These are phyloP conservation scores for Chlamydomonas reinhardtii DNA, from an alignment of 163 green algal species.

Conservation along the genomic window DNA sequence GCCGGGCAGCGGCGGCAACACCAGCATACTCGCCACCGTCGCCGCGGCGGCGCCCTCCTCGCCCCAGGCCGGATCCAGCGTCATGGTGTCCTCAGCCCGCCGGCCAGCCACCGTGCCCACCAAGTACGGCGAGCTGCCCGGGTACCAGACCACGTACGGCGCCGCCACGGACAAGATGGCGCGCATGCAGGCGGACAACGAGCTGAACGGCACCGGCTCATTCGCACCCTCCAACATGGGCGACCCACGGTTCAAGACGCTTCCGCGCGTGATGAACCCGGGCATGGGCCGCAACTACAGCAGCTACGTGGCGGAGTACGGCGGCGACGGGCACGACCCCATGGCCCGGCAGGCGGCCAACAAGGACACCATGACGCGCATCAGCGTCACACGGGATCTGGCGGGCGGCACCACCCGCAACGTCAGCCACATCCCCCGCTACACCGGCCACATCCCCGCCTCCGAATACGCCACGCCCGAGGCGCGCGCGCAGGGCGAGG, in stretches of 20 bases:
- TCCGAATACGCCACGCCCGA: constrained; percentile 29
- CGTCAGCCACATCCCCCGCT: constrained; percentile 61
- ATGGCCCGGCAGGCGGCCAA: constrained; percentile 49
- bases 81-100: constrained; percentile 1
- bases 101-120: constrained; percentile 53
- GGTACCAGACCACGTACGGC: constrained; percentile 64
- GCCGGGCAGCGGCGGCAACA: constrained; percentile 13
- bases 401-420: constrained; percentile 57
- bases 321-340: constrained; percentile 57
- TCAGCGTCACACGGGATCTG: constrained; percentile 55
- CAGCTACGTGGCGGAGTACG: constrained; percentile 57
- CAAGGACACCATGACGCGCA: constrained; percentile 49
- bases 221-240: not conserved
- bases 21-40: constrained; percentile 23
- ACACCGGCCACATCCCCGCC: constrained; percentile 61
- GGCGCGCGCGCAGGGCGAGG: constrained; percentile 9
- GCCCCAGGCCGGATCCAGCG: constrained; percentile 14
- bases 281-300: constrained; percentile 43
- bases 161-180: constrained; percentile 36
- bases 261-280: constrained; percentile 62
- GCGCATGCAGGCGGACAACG: not conserved
- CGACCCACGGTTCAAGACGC: constrained; percentile 46
- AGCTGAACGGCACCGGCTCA: not conserved
- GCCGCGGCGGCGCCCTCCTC: not conserved
- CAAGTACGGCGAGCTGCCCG: constrained; percentile 48